Evolutionary conservation across 2,329 filamentous ascomycete genomes (phyloP).

Genomic region (Venturia pyrina): DNA sequence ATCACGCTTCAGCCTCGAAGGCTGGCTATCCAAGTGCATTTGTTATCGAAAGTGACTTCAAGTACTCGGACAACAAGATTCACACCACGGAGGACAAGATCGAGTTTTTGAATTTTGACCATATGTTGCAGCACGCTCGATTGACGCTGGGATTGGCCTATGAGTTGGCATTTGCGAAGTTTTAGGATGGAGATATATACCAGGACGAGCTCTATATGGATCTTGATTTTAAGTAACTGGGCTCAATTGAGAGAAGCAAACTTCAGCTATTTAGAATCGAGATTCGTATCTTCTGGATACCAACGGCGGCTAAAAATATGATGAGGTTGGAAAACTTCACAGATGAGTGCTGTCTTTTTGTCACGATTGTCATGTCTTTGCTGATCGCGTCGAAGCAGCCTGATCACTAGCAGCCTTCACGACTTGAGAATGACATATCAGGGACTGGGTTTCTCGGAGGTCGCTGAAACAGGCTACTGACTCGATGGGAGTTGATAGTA

Average conservation of each 20-base stretch:
- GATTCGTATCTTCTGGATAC: background rate
- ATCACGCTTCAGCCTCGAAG: slow-evolving; percentile 64
- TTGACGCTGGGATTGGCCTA: slow-evolving; percentile 76
- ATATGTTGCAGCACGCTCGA: slow-evolving; percentile 84
- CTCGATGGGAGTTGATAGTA: background rate
- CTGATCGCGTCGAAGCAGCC: background rate
- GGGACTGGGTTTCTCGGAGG: background rate
- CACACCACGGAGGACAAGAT: slow-evolving; percentile 62
- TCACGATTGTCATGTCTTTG: background rate
- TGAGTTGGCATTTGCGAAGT: slow-evolving; percentile 70
- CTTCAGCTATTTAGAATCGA: background rate
- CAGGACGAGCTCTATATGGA: background rate
- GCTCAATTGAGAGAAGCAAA: background rate
- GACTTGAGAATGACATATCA: background rate
- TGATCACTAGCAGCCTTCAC: background rate
- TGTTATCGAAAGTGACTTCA: slow-evolving; percentile 65
- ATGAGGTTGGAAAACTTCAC: background rate
- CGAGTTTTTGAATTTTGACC: slow-evolving; percentile 68
- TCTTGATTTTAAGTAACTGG: background rate
- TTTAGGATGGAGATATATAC: slow-evolving; percentile 24
- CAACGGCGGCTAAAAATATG: background rate
- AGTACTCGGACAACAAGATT: slow-evolving; percentile 54
- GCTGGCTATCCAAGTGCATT: slow-evolving; percentile 67
- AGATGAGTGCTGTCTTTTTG: background rate
- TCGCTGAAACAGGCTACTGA: background rate